These are phyloP conservation scores for Linum trigynum DNA, from an alignment of 345 rosid genomes.

Conservation along the genomic window DNA sequence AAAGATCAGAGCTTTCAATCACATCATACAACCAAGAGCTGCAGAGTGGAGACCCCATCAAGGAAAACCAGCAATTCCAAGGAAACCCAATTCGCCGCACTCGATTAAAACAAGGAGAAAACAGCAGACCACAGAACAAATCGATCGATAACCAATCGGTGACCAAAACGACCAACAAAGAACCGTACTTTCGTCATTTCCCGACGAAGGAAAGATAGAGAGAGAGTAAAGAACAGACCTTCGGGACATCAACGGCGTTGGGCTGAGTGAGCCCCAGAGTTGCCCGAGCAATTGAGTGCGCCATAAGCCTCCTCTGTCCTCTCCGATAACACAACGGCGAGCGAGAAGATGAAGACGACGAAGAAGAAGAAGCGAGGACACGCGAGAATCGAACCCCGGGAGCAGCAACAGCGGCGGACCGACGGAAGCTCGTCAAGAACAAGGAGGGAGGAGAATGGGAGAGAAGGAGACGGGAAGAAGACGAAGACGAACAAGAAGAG, in stretches of 20 bases:
- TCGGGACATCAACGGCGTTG: slow-evolving; percentile 33
- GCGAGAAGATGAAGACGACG: neutral
- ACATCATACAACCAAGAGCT: neutral
- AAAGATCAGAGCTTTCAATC: neutral
- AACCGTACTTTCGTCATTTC: neutral
- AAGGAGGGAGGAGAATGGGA: neutral
- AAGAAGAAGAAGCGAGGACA: too few relatives aligned
- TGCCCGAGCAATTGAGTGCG: slow-evolving; percentile 38
- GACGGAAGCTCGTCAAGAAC: neutral
- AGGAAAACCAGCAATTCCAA: neutral
- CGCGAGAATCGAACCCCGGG: too few relatives aligned
- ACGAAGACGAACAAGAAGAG: neutral
- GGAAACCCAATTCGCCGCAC: neutral
- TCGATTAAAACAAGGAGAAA: neutral
- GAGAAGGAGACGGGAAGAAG: slow-evolving; percentile 15
- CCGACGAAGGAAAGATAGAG: too few relatives aligned
- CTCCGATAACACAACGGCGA: slow-evolving; percentile 25
- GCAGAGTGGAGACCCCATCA: neutral
- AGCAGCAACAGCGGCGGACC: neutral
- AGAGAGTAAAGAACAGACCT: slow-evolving; percentile 29
- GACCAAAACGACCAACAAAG: neutral
- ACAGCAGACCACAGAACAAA: too few relatives aligned
- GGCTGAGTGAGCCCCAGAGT: slow-evolving; percentile 80
- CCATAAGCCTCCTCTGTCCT: slow-evolving; percentile 26
- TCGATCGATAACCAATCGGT: too few relatives aligned